Conservation (phyloP, 768 basidiomycete genomes). For the Polyporus arcularius region DNA sequence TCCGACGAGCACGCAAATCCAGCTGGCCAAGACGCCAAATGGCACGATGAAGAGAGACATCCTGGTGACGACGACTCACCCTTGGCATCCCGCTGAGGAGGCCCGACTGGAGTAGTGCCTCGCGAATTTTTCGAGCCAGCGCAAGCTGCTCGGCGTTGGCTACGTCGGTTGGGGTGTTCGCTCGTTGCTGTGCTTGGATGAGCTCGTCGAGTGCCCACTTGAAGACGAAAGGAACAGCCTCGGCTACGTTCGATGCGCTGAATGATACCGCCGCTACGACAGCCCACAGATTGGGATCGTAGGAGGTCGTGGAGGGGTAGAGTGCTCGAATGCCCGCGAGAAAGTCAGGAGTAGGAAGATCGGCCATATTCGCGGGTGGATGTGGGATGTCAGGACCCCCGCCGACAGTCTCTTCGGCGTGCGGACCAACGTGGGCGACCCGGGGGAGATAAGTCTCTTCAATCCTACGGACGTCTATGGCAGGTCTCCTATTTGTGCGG, state of each 20-base stretch:
- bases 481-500: no score
- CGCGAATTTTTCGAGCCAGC: conserved; percentile 58
- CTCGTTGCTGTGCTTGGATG: neutral
- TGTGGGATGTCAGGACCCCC: no score
- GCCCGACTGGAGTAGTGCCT: conserved; percentile 64
- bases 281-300: conserved; percentile 55
- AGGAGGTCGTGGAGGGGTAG: conserved; percentile 39
- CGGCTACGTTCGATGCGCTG: conserved; percentile 58
- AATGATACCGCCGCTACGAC: conserved; percentile 58
- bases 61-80: conserved; percentile 34
- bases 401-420: no score
- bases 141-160: conserved; percentile 38
- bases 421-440: no score
- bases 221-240: conserved; percentile 58
- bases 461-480: no score
- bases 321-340: conserved; percentile 45
- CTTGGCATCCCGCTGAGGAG: conserved; percentile 58
- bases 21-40: no score
- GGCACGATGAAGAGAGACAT: neutral
- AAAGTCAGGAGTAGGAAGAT: conserved; percentile 43
- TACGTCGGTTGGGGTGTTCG: conserved; percentile 2
- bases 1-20: no score
- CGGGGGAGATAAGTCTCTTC: no score
- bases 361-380: conserved; percentile 19
- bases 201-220: conserved; percentile 49